Evolutionary conservation across 2,329 filamentous ascomycete genomes (phyloP), one percentile per base, ranked within the genome.

Genomic region (Pseudogymnoascus sp.): DNA sequence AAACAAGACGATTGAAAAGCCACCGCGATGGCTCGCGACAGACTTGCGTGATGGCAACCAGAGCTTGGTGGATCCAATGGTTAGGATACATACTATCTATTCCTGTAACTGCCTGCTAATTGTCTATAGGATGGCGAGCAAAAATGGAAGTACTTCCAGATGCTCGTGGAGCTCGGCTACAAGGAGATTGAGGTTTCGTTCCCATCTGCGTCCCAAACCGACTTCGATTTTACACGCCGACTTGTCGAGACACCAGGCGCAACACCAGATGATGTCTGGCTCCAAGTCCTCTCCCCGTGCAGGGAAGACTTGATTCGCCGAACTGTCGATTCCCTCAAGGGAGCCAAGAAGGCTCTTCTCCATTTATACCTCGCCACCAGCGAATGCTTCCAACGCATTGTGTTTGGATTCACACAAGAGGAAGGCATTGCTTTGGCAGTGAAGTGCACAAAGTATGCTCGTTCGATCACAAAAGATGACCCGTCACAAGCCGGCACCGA

Each of bases 111-210:
- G 28, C 28, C 28, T 39, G 4, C 62, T 63, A 18, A 62, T 12
- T 39, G 1, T 32, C 18, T 22, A 59, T 69, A 94, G 90, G 94
- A 91, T 71, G 91, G 91, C 67, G 90, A 96, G 57, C 91, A 97
- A 79, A 97, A 97, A 78, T 94, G 89, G 85, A 80, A 81, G 64
- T 97, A 92, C 81, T 97, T 97, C 80, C 87, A 92, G 76, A 95
- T 96, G 91, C 84, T 97, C 60, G 85, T 88, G 70, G 86, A 93
- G 64, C 81, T 97, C 58, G 93, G 94, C 68, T 97, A 95, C 81
- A 97, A 97, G 77, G 93, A 97, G 77, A 97, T 97, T 66, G 93
- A 97, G 73, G 88, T 97, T 18, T 94, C 92, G 4, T 97, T 96
- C 76, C 93, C 93, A 58, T 96, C 91, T 0, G 91, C 93, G 12